These are phyloP conservation scores for Trichoderma orchidacearum DNA, from an alignment of 495 filamentous ascomycete species.

Conservation along the genomic window DNA sequence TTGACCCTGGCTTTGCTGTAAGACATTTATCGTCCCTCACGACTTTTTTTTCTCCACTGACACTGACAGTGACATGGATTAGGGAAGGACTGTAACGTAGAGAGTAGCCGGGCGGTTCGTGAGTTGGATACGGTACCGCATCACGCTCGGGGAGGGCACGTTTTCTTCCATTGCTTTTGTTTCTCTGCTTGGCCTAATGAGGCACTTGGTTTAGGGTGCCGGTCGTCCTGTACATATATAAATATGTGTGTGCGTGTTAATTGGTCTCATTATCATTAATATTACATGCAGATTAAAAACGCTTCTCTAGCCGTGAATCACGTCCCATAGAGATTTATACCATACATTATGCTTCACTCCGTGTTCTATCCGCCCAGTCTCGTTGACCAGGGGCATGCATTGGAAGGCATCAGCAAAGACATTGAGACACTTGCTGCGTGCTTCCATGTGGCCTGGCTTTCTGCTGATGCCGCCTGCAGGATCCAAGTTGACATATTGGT, in stretches of 20 bases:
- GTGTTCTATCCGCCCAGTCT: neutral
- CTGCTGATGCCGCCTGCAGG: constrained; percentile 9
- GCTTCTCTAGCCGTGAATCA: neutral
- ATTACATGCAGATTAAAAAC: neutral
- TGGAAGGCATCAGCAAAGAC: constrained; percentile 3
- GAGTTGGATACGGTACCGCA: neutral
- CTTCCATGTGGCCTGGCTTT: constrained; percentile 3
- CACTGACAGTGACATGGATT: neutral
- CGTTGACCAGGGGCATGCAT: constrained; percentile 7
- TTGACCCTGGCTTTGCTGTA: constrained; percentile 75
- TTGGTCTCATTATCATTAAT: neutral
- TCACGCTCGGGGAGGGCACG: neutral
- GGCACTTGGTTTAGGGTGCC: neutral
- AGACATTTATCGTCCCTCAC: constrained; percentile 15
- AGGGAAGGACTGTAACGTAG: neutral
- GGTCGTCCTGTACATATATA: neutral
- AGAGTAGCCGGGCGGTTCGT: neutral
- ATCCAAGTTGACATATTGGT: constrained; percentile 3
- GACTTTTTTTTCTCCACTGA: neutral
- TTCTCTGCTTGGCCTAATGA: neutral
- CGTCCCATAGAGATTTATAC: neutral
- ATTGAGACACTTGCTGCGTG: constrained; percentile 7
- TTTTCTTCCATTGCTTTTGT: neutral
- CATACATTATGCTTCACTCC: neutral
- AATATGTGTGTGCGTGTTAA: neutral